phyloP scores from a whole-genome alignment of 352 stramenopile species.

The Phytophthora citricola region DNA sequence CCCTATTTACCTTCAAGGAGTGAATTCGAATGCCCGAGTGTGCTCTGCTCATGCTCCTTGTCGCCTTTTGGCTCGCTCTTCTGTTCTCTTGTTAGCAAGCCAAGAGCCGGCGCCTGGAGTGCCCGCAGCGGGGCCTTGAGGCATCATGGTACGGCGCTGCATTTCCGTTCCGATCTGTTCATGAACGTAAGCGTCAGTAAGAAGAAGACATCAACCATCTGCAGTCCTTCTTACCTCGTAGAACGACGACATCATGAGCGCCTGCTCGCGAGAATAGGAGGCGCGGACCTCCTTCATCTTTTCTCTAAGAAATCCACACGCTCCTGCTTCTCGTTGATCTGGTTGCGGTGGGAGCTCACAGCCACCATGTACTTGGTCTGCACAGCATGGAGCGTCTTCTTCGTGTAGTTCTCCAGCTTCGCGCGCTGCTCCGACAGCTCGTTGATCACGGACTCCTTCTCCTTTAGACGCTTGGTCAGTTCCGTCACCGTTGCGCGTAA shows the following conservation, averaged over 20 bases:
- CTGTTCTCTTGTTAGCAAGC: constrained; percentile 85
- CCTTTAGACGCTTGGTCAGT: constrained; percentile 87
- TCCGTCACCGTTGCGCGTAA: constrained; percentile 80
- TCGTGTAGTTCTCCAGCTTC: constrained; percentile 92
- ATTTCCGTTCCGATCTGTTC: constrained; percentile 88
- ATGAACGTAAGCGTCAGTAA: constrained; percentile 9
- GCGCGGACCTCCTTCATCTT: constrained; percentile 85
- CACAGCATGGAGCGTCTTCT: constrained; percentile 91
- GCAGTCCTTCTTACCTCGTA: constrained; percentile 66
- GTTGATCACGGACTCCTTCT: constrained; percentile 91
- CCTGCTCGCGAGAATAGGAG: constrained; percentile 86
- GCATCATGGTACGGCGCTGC: constrained; percentile 90
- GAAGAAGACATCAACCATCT: background rate
- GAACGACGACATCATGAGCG: constrained; percentile 90
- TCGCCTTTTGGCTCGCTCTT: constrained; percentile 84
- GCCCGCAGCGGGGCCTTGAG: constrained; percentile 58
- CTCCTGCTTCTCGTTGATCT: constrained; percentile 89
- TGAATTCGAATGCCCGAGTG: constrained; percentile 6
- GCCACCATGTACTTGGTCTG: constrained; percentile 93
- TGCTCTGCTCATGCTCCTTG: constrained; percentile 53
- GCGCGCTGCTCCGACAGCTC: constrained; percentile 84
- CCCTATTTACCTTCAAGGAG: constrained; percentile 1
- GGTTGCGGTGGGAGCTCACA: constrained; percentile 88
- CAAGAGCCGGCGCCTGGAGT: constrained; percentile 64
- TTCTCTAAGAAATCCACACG: constrained; percentile 87